Conservation (phyloP, 805 yeast species). For the Cyberlindnera petersonii region DNA sequence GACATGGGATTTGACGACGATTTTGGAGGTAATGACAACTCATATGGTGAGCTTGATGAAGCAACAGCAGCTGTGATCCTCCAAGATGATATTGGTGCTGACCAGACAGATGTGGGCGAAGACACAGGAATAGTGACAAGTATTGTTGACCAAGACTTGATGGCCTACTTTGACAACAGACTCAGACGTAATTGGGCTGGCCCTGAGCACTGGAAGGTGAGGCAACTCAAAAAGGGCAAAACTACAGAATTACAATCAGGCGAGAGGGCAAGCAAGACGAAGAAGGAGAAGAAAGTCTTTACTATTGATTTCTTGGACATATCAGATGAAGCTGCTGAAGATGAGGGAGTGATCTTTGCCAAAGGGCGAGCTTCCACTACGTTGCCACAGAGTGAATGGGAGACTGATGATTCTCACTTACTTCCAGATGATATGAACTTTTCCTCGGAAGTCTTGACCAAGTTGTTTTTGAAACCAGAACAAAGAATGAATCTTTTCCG, state of each 20-base stretch:
- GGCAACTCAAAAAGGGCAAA: constrained; percentile 40
- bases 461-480: constrained; percentile 64
- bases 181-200: constrained; percentile 81
- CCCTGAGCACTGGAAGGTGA: constrained; percentile 87
- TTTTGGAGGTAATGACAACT: constrained; percentile 22
- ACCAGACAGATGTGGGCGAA: constrained; percentile 20
- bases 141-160: constrained; percentile 53
- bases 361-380: constrained; percentile 25
- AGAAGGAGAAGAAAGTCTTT: constrained; percentile 32
- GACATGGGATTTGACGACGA: constrained; percentile 51
- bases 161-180: constrained; percentile 77
- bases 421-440: constrained; percentile 75
- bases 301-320: constrained; percentile 40
- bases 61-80: constrained; percentile 20
- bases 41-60: constrained; percentile 14
- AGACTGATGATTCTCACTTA: constrained; percentile 41
- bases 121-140: constrained; percentile 20
- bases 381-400: constrained; percentile 41
- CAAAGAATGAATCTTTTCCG: constrained; percentile 36
- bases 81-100: constrained; percentile 18
- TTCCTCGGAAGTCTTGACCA: constrained; percentile 62
- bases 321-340: constrained; percentile 21
- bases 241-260: constrained; percentile 1
- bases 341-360: constrained; percentile 41
- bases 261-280: constrained; percentile 1